phyloP scores from a whole-genome alignment of 2,329 filamentous ascomycete genomes.

The Xylaria sp. region DNA sequence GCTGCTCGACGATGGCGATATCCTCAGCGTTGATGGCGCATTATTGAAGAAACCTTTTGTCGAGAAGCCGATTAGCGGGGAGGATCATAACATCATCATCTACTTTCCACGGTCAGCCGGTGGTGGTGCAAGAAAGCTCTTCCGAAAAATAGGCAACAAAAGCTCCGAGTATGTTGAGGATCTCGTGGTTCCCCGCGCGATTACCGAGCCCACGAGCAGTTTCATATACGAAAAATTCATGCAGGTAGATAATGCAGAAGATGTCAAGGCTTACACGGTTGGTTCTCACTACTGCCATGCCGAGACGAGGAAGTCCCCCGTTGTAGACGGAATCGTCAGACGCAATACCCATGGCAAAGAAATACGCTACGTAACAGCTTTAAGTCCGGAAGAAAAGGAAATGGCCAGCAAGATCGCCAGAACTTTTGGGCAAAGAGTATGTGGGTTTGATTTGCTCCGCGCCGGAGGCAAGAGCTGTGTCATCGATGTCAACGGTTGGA shows the following conservation, averaged over 20 bases:
- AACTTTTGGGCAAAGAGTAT: conserved; percentile 92
- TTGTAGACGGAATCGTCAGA: conserved; percentile 93
- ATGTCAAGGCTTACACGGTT: conserved; percentile 98
- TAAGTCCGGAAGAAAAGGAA: conserved; percentile 78
- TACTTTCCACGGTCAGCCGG: conserved; percentile 90
- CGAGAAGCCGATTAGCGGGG: conserved; percentile 96
- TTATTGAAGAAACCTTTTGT: conserved; percentile 91
- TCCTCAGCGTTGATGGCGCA: conserved; percentile 83
- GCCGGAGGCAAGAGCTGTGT: conserved; percentile 92
- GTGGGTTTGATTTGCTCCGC: conserved; percentile 91
- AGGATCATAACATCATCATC: conserved; percentile 98
- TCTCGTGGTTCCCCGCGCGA: conserved; percentile 76
- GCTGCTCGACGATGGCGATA: conserved; percentile 88
- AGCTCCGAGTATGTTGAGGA: conserved; percentile 91
- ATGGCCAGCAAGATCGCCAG: conserved; percentile 90
- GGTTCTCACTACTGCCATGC: conserved; percentile 93
- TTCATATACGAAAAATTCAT: conserved; percentile 98
- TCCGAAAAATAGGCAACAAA: conserved; percentile 98
- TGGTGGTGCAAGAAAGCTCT: conserved; percentile 88
- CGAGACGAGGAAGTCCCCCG: conserved; percentile 95
- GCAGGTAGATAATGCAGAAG: conserved; percentile 94
- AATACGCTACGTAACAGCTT: conserved; percentile 88
- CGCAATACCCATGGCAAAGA: conserved; percentile 98
- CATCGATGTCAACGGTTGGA: conserved; percentile 99
- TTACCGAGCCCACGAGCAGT: conserved; percentile 80